Conservation (phyloP, 1,284 basidiomycete genomes). For the Austroboletus rostrupii region DNA sequence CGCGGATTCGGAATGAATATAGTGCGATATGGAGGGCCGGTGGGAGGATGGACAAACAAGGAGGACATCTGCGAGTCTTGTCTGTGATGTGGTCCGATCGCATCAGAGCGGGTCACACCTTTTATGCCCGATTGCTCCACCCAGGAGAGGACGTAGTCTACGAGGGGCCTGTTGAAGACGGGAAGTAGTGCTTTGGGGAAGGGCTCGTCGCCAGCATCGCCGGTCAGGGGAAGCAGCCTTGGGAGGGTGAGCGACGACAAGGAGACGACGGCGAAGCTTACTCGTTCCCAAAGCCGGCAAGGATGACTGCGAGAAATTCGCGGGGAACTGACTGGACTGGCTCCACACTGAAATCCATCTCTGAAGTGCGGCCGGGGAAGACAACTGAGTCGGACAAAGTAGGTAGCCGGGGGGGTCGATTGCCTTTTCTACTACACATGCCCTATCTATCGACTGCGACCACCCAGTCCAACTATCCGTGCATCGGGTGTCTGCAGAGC, state of each 20-base stretch:
- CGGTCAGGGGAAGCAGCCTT: slow-evolving; percentile 71
- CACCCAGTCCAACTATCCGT: neutral
- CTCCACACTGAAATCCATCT: slow-evolving; percentile 63
- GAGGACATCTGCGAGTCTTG: slow-evolving; percentile 62
- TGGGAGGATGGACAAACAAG: slow-evolving; percentile 79
- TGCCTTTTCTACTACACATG: slow-evolving; percentile 20
- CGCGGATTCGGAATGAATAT: slow-evolving; percentile 67
- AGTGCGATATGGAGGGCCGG: slow-evolving; percentile 71
- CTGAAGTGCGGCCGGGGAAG: neutral
- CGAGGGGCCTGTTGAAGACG: slow-evolving; percentile 82
- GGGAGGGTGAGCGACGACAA: slow-evolving; percentile 12
- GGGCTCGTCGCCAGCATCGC: slow-evolving; percentile 68
- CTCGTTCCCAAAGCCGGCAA: slow-evolving; percentile 88
- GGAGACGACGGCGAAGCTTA: slow-evolving; percentile 33
- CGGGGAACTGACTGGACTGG: slow-evolving; percentile 45
- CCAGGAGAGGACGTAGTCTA: slow-evolving; percentile 84
- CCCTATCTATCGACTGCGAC: too few relatives aligned
- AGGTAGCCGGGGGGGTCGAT: slow-evolving; percentile 4
- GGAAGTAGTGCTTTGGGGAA: slow-evolving; percentile 84
- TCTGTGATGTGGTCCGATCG: slow-evolving; percentile 7
- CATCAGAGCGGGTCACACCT: slow-evolving; percentile 46
- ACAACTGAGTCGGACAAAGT: slow-evolving; percentile 5
- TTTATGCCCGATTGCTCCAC: slow-evolving; percentile 82
- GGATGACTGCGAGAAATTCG: slow-evolving; percentile 82
- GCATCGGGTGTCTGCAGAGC: neutral